phyloP scores from a whole-genome alignment of 2,329 filamentous ascomycete genomes.

The Dothidotthia symphoricarpi region DNA sequence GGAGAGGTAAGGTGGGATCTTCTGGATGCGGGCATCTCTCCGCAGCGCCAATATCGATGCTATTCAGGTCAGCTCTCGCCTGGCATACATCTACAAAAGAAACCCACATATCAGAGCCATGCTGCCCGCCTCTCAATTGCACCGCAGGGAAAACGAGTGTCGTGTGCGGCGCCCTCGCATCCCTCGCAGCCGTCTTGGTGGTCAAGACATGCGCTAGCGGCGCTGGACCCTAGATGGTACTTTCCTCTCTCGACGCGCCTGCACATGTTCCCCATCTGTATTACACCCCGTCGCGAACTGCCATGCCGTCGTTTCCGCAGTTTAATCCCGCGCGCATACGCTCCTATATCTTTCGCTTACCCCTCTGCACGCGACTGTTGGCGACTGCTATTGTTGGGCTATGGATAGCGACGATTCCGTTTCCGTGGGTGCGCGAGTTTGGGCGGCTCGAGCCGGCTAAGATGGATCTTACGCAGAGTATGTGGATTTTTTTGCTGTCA shows the following conservation, averaged over 20 bases:
- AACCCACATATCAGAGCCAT: constrained; percentile 42
- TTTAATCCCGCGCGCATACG: constrained; percentile 73
- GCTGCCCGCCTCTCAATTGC: constrained; percentile 12
- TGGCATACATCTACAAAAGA: neutral
- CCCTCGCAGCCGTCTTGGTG: constrained; percentile 12
- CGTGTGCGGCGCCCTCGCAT: constrained; percentile 15
- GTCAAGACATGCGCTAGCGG: constrained; percentile 12
- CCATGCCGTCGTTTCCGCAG: constrained; percentile 50
- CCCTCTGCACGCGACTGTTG: constrained; percentile 76
- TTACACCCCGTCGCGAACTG: constrained; percentile 14
- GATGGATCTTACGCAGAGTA: constrained; percentile 69
- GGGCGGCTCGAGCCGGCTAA: constrained; percentile 75
- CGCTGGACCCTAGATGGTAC: constrained; percentile 5
- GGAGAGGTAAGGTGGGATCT: constrained; percentile 84
- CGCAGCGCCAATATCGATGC: constrained; percentile 67
- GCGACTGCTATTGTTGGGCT: constrained; percentile 64
- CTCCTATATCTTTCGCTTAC: constrained; percentile 80
- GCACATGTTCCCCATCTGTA: constrained; percentile 4
- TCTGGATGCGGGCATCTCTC: constrained; percentile 76
- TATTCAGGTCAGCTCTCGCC: constrained; percentile 23
- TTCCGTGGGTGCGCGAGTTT: constrained; percentile 73
- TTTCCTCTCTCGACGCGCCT: constrained; percentile 15
- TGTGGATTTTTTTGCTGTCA: constrained; percentile 34
- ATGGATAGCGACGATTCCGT: constrained; percentile 68
- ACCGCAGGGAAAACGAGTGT: constrained; percentile 5